These are phyloP conservation scores for Fusarium sp. DNA, from an alignment of 2,329 filamentous ascomycete genomes.

Conservation along the genomic window DNA sequence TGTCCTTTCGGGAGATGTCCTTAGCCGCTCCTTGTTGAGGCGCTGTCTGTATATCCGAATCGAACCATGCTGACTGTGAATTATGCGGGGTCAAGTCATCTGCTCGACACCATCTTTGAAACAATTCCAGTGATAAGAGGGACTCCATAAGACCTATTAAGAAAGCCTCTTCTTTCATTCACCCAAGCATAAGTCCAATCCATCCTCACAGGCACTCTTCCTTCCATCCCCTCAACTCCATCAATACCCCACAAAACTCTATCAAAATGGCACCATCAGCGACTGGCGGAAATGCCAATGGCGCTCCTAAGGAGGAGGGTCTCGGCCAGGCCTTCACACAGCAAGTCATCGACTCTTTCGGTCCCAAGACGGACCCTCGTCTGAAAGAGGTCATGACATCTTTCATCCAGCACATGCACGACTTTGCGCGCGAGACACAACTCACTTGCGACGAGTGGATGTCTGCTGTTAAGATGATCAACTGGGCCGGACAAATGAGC, in stretches of 20 bases:
- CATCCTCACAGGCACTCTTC: neutral
- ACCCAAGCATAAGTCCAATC: neutral
- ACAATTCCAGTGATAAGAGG: neutral
- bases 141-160: conserved; percentile 5
- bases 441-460: conserved; percentile 86
- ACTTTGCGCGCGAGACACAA: conserved; percentile 82
- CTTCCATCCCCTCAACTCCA: neutral
- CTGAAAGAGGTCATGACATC: conserved; percentile 74
- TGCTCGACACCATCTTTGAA: conserved; percentile 7
- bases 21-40: conserved; percentile 24
- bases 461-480: conserved; percentile 69
- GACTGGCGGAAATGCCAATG: conserved; percentile 55
- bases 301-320: conserved; percentile 28
- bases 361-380: conserved; percentile 75
- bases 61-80: conserved; percentile 14
- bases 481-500: conserved; percentile 74
- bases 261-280: conserved; percentile 48
- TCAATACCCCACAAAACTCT: neutral
- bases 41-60: conserved; percentile 19
- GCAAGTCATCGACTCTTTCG: conserved; percentile 78
- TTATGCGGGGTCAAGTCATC: conserved; percentile 33
- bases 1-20: conserved; percentile 6
- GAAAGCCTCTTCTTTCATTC: neutral
- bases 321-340: conserved; percentile 71
- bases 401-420: conserved; percentile 80